Evolutionary conservation across 2,329 filamentous ascomycete species (phyloP).

Genomic region (Ramularia endophylla): DNA sequence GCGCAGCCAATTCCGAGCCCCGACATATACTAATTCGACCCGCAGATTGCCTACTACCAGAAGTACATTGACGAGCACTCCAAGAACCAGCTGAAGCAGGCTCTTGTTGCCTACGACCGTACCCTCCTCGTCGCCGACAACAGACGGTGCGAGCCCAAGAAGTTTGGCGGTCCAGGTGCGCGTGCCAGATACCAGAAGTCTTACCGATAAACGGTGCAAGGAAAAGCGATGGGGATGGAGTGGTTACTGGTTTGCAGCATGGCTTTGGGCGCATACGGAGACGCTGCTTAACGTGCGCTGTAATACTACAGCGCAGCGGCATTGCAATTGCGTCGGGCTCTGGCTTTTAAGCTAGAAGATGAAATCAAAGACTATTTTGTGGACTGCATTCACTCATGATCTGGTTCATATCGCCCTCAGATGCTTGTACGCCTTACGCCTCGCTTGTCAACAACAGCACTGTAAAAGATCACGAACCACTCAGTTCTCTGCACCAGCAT

Average conservation of each 20-base stretch:
- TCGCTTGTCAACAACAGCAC: conserved; percentile 6
- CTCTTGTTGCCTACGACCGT: conserved; percentile 90
- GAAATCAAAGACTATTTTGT: conserved; percentile 12
- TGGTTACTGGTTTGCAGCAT: conserved; percentile 13
- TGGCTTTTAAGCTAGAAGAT: conserved; percentile 9
- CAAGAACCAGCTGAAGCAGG: conserved; percentile 99
- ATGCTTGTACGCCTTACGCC: conserved; percentile 11
- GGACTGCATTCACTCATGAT: conserved; percentile 7
- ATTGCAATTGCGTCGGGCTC: conserved; percentile 10
- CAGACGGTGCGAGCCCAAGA: conserved; percentile 99
- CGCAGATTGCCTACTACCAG: conserved; percentile 89
- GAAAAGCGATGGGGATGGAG: conserved; percentile 8
- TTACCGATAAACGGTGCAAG: conserved; percentile 69
- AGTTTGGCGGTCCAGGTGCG: conserved; percentile 90
- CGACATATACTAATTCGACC: no score
- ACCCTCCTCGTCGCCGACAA: conserved; percentile 98
- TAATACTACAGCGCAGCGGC: conserved; percentile 4
- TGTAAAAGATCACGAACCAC: conserved; percentile 1
- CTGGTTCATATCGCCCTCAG: not conserved
- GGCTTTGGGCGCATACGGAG: conserved; percentile 15
- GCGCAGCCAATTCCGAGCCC: no score
- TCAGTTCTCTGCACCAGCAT: conserved; percentile 5
- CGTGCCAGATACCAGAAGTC: conserved; percentile 98
- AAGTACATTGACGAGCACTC: conserved; percentile 99
- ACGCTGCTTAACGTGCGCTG: conserved; percentile 6